Conservation (phyloP, 805 yeast species). For the Sugiyamaella americana region DNA sequence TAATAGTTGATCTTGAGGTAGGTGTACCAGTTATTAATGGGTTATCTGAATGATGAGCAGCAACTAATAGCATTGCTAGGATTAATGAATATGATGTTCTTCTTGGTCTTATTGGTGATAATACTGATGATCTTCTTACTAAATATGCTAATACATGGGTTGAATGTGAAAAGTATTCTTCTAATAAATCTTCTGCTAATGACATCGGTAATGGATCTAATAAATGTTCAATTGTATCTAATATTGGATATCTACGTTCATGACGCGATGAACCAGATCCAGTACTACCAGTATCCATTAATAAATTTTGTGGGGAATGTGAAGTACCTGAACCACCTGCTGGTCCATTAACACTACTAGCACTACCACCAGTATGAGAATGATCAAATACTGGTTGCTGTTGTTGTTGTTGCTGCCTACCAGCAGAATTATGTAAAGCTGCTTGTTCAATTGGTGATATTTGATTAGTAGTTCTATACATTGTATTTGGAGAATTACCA, state of each 20-base stretch:
- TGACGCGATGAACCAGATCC: conserved; percentile 1
- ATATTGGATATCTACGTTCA: conserved; percentile 20
- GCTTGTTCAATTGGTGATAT: neutral
- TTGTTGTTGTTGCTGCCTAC: too few relatives aligned
- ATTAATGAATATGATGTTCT: conserved; percentile 22
- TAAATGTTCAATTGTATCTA: conserved; percentile 15
- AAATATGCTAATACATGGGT: conserved; percentile 28
- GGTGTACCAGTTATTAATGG: conserved; percentile 27
- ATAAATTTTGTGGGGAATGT: neutral
- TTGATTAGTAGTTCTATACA: neutral
- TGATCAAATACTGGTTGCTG: neutral
- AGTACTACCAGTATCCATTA: conserved; percentile 5
- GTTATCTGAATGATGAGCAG: conserved; percentile 30
- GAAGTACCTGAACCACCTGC: conserved; percentile 1
- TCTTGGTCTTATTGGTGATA: conserved; percentile 20
- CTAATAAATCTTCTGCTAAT: conserved; percentile 27
- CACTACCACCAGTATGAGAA: neutral
- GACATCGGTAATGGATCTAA: conserved; percentile 19
- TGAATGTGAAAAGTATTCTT: conserved; percentile 26
- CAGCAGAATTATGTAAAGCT: neutral
- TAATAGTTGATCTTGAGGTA: conserved; percentile 23
- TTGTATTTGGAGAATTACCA: neutral
- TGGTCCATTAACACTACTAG: neutral
- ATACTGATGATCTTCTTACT: conserved; percentile 24
- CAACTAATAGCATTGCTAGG: conserved; percentile 26